Evolutionary conservation across 192 early-diverging fungal species (phyloP).

Genomic region (Linnemannia hyalina): DNA sequence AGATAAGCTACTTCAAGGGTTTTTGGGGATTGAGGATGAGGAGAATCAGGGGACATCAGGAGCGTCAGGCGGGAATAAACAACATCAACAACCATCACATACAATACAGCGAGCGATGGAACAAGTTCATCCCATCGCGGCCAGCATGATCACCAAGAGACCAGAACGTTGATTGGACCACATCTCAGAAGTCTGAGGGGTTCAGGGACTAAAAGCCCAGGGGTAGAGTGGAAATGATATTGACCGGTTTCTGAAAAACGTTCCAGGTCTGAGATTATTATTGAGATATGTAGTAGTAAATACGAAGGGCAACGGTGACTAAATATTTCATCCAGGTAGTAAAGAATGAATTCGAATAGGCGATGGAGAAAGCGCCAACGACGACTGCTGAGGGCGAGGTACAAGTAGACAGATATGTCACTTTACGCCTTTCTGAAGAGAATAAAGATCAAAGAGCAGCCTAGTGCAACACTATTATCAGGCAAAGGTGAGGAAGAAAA

Average conservation of each 20-base stretch:
- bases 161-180: not conserved
- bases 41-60: not conserved
- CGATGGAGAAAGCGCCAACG: not conserved
- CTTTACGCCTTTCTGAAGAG: slow-evolving; percentile 36
- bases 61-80: too few relatives aligned
- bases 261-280: slow-evolving; percentile 6
- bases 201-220: not conserved
- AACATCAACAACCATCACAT: too few relatives aligned
- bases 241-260: not conserved
- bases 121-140: too few relatives aligned
- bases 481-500: not conserved
- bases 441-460: slow-evolving; percentile 36
- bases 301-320: not conserved
- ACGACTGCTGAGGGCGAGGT: not conserved
- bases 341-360: not conserved
- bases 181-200: not conserved
- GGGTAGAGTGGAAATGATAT: not conserved
- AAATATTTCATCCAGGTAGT: not conserved
- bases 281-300: not conserved
- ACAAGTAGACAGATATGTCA: not conserved
- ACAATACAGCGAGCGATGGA: too few relatives aligned
- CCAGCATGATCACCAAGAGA: too few relatives aligned
- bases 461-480: slow-evolving; percentile 16
- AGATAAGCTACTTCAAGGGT: slow-evolving; percentile 3
- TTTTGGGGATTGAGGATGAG: not conserved